Evolutionary conservation across 2,329 filamentous ascomycete genomes (phyloP).

Genomic region (Fulvia fulva): DNA sequence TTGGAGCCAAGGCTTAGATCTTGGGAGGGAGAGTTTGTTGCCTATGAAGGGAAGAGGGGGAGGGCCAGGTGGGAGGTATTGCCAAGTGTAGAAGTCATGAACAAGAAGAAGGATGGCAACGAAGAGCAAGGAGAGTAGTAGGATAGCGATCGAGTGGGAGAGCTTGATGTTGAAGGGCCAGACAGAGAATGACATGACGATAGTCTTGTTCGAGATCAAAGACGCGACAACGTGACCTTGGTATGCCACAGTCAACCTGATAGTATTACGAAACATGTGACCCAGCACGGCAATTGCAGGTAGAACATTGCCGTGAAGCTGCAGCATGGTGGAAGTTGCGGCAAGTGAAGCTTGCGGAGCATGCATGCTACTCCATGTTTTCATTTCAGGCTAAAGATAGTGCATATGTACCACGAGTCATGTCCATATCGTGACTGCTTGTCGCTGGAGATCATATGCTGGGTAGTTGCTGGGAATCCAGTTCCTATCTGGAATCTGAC

Average conservation of each 20-base stretch:
- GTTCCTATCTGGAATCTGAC: background rate
- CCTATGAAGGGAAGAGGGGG: constrained; percentile 46
- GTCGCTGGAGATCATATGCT: background rate
- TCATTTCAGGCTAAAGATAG: background rate
- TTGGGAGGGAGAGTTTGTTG: constrained; percentile 36
- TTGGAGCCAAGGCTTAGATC: constrained; percentile 36
- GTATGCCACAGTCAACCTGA: background rate
- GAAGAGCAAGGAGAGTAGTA: constrained; percentile 14
- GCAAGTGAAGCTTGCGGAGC: background rate
- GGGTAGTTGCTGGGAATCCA: background rate
- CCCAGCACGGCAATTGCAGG: background rate
- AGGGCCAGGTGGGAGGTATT: constrained; percentile 46
- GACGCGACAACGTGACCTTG: background rate
- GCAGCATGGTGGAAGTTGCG: background rate
- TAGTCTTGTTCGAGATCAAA: constrained; percentile 4
- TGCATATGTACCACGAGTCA: background rate
- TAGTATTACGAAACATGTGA: background rate
- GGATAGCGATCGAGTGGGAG: constrained; percentile 25
- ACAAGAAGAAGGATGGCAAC: constrained; percentile 26
- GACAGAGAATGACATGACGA: background rate
- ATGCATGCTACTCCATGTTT: background rate
- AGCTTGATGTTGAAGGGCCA: no score
- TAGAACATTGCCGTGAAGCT: constrained; percentile 4
- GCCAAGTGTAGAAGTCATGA: constrained; percentile 33
- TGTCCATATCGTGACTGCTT: background rate